Evolutionary conservation across 352 stramenopile genomes (phyloP).

Genomic region (Globisporangium emineosum): DNA sequence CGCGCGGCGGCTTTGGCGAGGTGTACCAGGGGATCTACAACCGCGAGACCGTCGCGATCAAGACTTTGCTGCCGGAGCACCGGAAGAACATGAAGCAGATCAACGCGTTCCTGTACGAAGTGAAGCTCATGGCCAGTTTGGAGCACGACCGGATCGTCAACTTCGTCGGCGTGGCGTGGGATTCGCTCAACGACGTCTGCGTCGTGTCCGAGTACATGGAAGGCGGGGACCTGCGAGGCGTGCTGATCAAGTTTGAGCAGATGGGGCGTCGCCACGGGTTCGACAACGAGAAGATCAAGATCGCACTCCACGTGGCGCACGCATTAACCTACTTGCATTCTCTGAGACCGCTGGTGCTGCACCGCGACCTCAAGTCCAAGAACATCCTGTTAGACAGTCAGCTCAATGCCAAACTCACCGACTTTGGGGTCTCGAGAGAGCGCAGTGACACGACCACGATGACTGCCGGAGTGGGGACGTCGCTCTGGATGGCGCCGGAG

Average conservation of each 20-base stretch:
- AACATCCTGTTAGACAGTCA: conserved; percentile 29
- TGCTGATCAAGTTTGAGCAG: conserved; percentile 27
- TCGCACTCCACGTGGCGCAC: conserved; percentile 29
- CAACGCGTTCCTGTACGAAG: conserved; percentile 38
- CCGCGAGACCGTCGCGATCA: conserved; percentile 37
- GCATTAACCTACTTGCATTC: conserved; percentile 41
- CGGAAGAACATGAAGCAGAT: conserved; percentile 28
- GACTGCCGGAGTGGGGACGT: no score
- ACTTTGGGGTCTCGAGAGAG: conserved; percentile 41
- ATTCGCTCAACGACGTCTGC: conserved; percentile 42
- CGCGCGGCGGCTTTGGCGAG: conserved; percentile 38
- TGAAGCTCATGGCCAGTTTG: conserved; percentile 39
- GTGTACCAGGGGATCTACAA: conserved; percentile 40
- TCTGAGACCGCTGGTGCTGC: conserved; percentile 26
- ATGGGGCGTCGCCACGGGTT: conserved; percentile 31
- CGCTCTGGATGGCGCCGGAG: background rate
- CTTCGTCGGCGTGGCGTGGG: conserved; percentile 48
- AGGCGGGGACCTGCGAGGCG: conserved; percentile 34
- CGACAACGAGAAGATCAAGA: conserved; percentile 29
- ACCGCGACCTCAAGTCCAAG: conserved; percentile 18
- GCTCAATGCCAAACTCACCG: conserved; percentile 50
- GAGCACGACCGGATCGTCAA: conserved; percentile 39
- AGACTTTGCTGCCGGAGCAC: conserved; percentile 30
- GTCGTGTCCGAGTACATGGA: conserved; percentile 42
- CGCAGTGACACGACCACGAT: background rate